A percentile compares a stretch with the other conserved stretches of the same genome.
Conservation (phyloP, 208 protist genomes). For the Vickermania spadyakhi region DNA sequence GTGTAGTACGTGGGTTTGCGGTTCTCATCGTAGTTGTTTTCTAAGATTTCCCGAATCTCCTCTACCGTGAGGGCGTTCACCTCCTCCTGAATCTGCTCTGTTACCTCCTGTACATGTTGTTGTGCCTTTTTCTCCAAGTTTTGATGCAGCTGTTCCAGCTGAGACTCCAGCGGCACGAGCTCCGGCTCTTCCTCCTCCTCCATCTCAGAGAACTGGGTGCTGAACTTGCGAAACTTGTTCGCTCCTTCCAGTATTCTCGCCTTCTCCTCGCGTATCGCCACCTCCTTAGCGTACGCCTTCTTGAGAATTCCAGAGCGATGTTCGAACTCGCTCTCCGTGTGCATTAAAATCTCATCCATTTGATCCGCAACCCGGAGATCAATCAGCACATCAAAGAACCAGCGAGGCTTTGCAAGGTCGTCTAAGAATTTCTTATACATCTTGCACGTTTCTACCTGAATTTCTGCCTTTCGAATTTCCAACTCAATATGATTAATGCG, state of each 20-base stretch:
- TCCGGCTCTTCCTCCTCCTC: constrained; percentile 19
- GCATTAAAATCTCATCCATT: constrained; percentile 40
- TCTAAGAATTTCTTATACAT: constrained; percentile 92
- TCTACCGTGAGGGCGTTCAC: constrained; percentile 42
- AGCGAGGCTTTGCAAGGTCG: constrained; percentile 74
- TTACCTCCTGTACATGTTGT: constrained; percentile 19
- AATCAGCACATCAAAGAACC: constrained; percentile 73
- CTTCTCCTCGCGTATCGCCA: constrained; percentile 7
- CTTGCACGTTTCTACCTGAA: constrained; percentile 88
- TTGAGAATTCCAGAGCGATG: constrained; percentile 16
- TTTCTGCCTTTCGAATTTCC: constrained; percentile 86
- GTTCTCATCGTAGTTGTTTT: constrained; percentile 58
- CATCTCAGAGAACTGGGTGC: neutral
- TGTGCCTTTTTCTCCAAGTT: constrained; percentile 44
- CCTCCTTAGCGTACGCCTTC: constrained; percentile 9
- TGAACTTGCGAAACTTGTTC: neutral
- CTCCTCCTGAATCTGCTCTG: constrained; percentile 30
- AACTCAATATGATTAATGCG: constrained; percentile 79
- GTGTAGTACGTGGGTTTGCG: constrained; percentile 89
- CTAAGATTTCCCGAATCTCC: constrained; percentile 38
- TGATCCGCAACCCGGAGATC: constrained; percentile 53
- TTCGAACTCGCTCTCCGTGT: constrained; percentile 40
- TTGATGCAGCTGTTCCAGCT: constrained; percentile 41
- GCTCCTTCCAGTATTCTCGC: constrained; percentile 7
- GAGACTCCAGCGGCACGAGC: constrained; percentile 35